Conservation (phyloP, 208 protist genomes). For the Trypanosoma avium region DNA sequence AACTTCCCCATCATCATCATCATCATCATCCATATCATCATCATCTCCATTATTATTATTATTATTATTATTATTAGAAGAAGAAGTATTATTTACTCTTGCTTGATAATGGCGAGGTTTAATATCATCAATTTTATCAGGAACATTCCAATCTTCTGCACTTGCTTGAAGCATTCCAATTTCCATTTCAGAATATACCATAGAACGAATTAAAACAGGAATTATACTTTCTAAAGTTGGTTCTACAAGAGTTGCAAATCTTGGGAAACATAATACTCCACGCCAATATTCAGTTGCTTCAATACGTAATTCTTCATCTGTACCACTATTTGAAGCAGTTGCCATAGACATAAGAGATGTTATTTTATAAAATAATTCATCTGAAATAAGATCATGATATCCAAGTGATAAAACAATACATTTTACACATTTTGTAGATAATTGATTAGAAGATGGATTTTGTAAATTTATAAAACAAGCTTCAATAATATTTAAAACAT, state of each 20-base stretch:
- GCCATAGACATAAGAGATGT: conserved; percentile 54
- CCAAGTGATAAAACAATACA: conserved; percentile 68
- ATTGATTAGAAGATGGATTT: conserved; percentile 36
- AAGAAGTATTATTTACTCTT: conserved; percentile 43
- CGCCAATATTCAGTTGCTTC: conserved; percentile 86
- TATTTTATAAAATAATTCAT: conserved; percentile 57
- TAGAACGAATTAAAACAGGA: conserved; percentile 79
- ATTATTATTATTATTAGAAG: too few relatives aligned
- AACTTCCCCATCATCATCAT: conserved; percentile 86
- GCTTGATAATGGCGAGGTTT: conserved; percentile 81
- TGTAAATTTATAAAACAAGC: conserved; percentile 69
- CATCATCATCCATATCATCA: conserved; percentile 71
- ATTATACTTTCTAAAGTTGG: conserved; percentile 55
- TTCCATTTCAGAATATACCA: conserved; percentile 93
- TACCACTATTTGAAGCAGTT: conserved; percentile 36
- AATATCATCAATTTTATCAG: conserved; percentile 84
- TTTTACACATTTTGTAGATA: conserved; percentile 56
- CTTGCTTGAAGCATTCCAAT: conserved; percentile 77
- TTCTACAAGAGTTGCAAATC: conserved; percentile 61
- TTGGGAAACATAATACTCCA: conserved; percentile 68
- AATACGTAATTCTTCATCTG: conserved; percentile 71
- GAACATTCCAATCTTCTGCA: conserved; percentile 76
- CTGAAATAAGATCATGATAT: conserved; percentile 59
- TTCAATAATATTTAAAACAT: conserved; percentile 49
- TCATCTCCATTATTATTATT: conserved; percentile 34